phyloP scores from a whole-genome alignment of 192 early-diverging fungal species.

The Polychytrium aggregatum region DNA sequence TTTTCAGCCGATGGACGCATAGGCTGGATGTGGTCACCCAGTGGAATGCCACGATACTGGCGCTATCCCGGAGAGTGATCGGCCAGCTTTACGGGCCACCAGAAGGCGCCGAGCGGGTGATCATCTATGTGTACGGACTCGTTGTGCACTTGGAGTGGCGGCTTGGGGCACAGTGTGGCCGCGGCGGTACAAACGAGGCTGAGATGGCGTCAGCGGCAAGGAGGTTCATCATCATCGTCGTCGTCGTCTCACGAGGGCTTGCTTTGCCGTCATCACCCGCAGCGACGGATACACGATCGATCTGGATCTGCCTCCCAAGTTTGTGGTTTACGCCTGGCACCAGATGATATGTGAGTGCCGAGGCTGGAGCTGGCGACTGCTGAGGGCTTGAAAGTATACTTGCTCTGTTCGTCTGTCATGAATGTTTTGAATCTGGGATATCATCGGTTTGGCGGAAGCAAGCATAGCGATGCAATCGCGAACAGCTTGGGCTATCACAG shows the following conservation, averaged over 20 bases:
- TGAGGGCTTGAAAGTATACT: no score
- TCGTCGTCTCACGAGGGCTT: no score
- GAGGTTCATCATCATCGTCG: background rate
- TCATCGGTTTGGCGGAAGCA: no score
- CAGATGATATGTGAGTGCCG: conserved; percentile 34
- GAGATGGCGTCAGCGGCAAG: no score
- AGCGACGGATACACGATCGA: conserved; percentile 11
- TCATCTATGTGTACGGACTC: conserved; percentile 22
- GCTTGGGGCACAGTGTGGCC: no score
- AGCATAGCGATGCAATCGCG: no score
- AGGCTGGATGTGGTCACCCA: conserved; percentile 57
- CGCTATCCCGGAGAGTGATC: conserved; percentile 55
- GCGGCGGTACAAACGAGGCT: no score
- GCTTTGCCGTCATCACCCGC: background rate
- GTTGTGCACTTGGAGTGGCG: background rate
- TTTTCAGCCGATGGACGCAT: conserved; percentile 56
- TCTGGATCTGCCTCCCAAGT: conserved; percentile 41
- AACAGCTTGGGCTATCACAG: no score
- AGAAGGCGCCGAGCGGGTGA: conserved; percentile 49
- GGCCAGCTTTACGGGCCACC: conserved; percentile 54
- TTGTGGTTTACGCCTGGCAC: conserved; percentile 66
- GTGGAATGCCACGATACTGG: conserved; percentile 63
- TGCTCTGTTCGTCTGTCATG: no score
- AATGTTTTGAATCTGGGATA: no score
- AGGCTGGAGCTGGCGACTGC: no score